These are phyloP conservation scores for Castanopsis chinensis DNA, from an alignment of 306 rosid genomes.

Conservation along the genomic window DNA sequence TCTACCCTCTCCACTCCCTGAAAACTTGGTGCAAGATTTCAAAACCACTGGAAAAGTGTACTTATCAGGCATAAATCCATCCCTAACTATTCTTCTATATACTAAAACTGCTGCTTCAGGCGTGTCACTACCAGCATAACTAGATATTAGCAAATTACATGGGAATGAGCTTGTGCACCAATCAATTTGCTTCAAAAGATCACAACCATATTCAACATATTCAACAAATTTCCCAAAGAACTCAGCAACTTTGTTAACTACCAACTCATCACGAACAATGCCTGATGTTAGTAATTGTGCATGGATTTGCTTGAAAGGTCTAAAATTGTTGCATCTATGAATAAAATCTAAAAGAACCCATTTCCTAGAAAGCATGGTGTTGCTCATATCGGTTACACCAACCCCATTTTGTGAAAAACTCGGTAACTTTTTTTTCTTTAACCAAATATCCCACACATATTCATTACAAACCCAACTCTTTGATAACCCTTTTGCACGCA, in stretches of 20 bases:
- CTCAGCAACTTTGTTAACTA: constrained; percentile 44
- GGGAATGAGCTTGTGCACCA: constrained; percentile 66
- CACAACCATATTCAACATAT: constrained; percentile 51
- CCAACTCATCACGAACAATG: constrained; percentile 42
- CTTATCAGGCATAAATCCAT: constrained; percentile 67
- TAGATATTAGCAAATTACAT: constrained; percentile 51
- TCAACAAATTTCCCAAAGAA: constrained; percentile 49
- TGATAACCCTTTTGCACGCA: too few relatives aligned
- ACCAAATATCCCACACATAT: not conserved
- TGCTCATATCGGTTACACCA: not conserved
- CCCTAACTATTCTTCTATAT: constrained; percentile 44
- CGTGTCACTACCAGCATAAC: constrained; percentile 31
- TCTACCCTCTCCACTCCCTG: constrained; percentile 52
- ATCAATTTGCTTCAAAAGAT: constrained; percentile 61
- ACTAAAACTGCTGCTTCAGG: constrained; percentile 42
- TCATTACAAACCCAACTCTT: not conserved
- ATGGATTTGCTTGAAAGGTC: constrained; percentile 43
- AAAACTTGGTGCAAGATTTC: constrained; percentile 73
- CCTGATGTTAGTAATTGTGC: constrained; percentile 54
- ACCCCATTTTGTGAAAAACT: not conserved
- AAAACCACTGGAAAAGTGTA: constrained; percentile 62
- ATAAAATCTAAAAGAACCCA: not conserved
- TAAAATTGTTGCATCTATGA: not conserved
- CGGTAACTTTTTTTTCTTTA: not conserved
- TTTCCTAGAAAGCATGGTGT: not conserved